Percentiles rank a stretch among this genome's conserved stretches.
Conservation (phyloP, 2,329 filamentous ascomycete species). For the Ascochyta fabae region DNA sequence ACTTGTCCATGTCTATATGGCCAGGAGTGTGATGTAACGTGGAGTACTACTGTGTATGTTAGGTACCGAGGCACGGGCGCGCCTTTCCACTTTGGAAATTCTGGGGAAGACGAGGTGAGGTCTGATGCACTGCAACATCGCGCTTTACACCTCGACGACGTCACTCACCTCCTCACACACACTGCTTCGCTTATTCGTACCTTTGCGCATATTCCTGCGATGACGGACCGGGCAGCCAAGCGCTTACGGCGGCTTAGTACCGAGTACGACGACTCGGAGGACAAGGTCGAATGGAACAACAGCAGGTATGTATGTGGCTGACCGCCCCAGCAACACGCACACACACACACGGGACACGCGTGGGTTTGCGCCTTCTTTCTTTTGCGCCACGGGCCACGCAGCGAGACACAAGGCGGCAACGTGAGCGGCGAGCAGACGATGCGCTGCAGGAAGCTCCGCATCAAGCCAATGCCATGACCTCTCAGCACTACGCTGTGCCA, state of each 20-base stretch:
- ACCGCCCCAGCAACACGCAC: conserved; percentile 19
- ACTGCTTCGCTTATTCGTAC: not conserved
- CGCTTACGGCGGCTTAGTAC: conserved; percentile 50
- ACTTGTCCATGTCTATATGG: too few relatives aligned
- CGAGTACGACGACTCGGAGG: conserved; percentile 47
- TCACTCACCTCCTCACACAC: not conserved
- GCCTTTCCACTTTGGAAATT: conserved; percentile 14
- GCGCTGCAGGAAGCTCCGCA: conserved; percentile 13
- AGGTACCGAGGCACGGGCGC: conserved; percentile 12
- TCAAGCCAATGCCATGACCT: conserved; percentile 22
- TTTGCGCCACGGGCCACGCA: conserved; percentile 27
- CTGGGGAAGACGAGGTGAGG: conserved; percentile 11
- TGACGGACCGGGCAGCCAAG: conserved; percentile 46
- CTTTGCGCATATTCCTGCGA: conserved; percentile 11
- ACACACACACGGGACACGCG: conserved; percentile 3
- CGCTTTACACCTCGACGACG: conserved; percentile 4
- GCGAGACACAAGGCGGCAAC: conserved; percentile 24
- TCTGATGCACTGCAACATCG: conserved; percentile 11
- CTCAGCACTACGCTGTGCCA: conserved; percentile 31
- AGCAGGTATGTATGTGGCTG: conserved; percentile 45
- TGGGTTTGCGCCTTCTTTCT: conserved; percentile 18
- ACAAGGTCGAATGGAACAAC: conserved; percentile 31
- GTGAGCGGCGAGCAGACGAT: conserved; percentile 12
- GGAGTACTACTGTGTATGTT: too few relatives aligned
- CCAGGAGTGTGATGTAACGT: too few relatives aligned